Percentiles rank a stretch among this genome's conserved stretches.
These are phyloP conservation scores for Vitis hybrid DNA, from an alignment of 177 flowering plant genomes.

Conservation along the genomic window DNA sequence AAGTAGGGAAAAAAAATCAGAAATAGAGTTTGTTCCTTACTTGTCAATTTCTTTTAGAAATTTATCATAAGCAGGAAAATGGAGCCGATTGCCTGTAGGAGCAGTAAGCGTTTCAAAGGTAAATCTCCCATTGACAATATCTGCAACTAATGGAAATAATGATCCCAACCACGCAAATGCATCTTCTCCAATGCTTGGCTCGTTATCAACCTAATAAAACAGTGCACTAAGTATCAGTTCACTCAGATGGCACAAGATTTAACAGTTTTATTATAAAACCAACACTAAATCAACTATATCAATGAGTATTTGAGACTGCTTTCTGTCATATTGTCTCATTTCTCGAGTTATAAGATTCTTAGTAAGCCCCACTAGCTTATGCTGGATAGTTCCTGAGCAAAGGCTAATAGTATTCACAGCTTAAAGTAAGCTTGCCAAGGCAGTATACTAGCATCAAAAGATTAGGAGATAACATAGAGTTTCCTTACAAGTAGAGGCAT, in stretches of 20 bases:
- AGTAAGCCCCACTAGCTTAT: too few relatives aligned
- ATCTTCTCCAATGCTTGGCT: conserved; percentile 70
- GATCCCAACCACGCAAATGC: conserved; percentile 85
- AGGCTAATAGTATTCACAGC: too few relatives aligned
- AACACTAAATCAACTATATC: too few relatives aligned
- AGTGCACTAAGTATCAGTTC: neutral
- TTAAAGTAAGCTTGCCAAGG: neutral
- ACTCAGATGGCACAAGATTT: too few relatives aligned
- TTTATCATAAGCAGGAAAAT: conserved; percentile 81
- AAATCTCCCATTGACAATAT: conserved; percentile 70
- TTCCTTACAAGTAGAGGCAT: conserved; percentile 91
- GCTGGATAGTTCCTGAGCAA: too few relatives aligned
- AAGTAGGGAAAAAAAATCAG: neutral
- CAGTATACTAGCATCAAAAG: neutral
- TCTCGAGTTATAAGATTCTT: too few relatives aligned
- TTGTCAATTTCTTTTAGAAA: conserved; percentile 71
- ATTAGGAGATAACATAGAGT: neutral
- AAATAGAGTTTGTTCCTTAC: conserved; percentile 29
- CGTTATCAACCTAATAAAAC: conserved; percentile 53
- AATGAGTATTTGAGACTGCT: too few relatives aligned
- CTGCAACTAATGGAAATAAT: conserved; percentile 62
- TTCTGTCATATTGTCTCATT: too few relatives aligned
- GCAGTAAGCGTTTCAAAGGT: conserved; percentile 89
- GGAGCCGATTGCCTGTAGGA: conserved; percentile 59
- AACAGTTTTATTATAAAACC: too few relatives aligned